Evolutionary conservation across 805 yeast species (phyloP).

Genomic region (Phaffomyces thermotolerans): DNA sequence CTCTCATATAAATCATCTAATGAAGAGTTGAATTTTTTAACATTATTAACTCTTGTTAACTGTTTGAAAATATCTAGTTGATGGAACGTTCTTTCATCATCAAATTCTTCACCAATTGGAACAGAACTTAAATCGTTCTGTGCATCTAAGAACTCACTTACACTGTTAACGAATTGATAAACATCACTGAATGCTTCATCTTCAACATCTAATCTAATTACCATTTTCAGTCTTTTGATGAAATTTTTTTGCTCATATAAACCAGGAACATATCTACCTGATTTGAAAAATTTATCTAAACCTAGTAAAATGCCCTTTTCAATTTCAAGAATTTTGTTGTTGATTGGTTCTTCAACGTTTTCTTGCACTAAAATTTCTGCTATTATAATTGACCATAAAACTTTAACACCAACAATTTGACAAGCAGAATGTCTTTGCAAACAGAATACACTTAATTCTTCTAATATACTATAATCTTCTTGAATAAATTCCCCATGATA

Average conservation of each 20-base stretch:
- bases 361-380: constrained; percentile 56
- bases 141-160: constrained; percentile 56
- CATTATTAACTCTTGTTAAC: constrained; percentile 68
- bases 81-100: constrained; percentile 80
- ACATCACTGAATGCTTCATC: constrained; percentile 53
- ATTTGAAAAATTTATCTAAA: constrained; percentile 55
- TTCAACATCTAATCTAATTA: constrained; percentile 50
- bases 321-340: constrained; percentile 48
- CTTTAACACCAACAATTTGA: constrained; percentile 53
- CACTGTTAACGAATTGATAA: constrained; percentile 42
- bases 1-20: constrained; percentile 66
- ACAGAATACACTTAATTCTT: constrained; percentile 58
- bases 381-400: constrained; percentile 67
- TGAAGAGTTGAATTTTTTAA: constrained; percentile 74
- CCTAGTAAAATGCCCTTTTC: constrained; percentile 59
- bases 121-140: constrained; percentile 63
- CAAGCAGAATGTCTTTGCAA: constrained; percentile 59
- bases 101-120: constrained; percentile 78
- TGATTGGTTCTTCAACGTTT: constrained; percentile 48
- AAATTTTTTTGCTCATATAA: constrained; percentile 47
- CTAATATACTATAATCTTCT: constrained; percentile 51
- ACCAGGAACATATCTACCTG: constrained; percentile 50
- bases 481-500: constrained; percentile 59
- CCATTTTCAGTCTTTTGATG: constrained; percentile 40
- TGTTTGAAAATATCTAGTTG: constrained; percentile 68